Evolutionary conservation across 495 filamentous ascomycete genomes (phyloP), one percentile per base, ranked within the genome.

Genomic region (Cercophora newfieldiana): DNA sequence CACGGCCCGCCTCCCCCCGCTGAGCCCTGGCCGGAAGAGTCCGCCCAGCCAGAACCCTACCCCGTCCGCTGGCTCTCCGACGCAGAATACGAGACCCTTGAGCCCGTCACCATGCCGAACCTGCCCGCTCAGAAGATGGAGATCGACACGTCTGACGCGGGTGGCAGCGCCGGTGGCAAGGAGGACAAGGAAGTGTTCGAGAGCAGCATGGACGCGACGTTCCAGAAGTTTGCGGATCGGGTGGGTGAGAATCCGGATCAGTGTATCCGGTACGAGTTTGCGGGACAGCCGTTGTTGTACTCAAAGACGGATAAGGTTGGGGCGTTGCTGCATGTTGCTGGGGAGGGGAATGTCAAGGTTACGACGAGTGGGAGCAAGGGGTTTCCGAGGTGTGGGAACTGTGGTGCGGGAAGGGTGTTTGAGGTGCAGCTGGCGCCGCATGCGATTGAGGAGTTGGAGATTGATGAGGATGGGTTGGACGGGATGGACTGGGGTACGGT

Each of bases 401-500:
- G 95, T 75, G 89, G 88, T 7, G 85, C 83, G 0, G 75, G 80
- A 30, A 87, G 95, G 59, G 86, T 90, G n/a, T 98, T 98, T 75
- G 81, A 83, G 75, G 80, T 95, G 44, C 95, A 99, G 82, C 77
- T 98, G 71, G 91, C 89, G 71, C 95, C 95, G 63, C 91, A 96
- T 73, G 90, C 93, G 3, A 99, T 99, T 74, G 86, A 85, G 64
- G 89, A 95, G 82, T 80, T 99, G 56, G 95, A 99, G 80, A 87
- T 81, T 6, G 91, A 91, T 3, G 88, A 92, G 63, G 80, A 86
- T 67, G 86, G 87, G 14, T 73, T 97, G 60, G 92, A 94, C 47
- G 95, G 96, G 0, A 97, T 99, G 95, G 95, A 99, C 70, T 99
- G 95, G 95, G 96, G 96, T 0, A 97, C 91, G 16, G 83, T 99